phyloP scores from a whole-genome alignment of 75 land plant species.

The Azolla pinnata region DNA sequence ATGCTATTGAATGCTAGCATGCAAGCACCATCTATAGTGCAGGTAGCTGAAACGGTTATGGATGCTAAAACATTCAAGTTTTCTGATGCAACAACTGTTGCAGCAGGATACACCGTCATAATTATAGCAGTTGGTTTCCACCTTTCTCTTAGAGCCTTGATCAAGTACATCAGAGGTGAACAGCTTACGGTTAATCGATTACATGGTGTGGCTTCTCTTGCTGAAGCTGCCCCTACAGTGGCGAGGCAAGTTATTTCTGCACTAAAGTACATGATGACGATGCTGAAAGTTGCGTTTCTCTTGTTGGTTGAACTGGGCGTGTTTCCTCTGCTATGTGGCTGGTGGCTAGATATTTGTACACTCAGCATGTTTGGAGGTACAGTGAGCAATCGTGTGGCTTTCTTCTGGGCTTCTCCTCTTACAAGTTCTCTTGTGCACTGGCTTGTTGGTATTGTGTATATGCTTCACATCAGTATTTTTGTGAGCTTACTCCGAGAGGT shows the following conservation, averaged over 20 bases:
- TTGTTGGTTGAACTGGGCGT: conserved; percentile 88
- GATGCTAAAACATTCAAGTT: conserved; percentile 36
- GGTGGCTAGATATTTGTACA: conserved; percentile 98
- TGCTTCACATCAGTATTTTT: conserved; percentile 96
- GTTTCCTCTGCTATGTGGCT: conserved; percentile 95
- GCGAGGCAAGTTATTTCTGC: conserved; percentile 61
- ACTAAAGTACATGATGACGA: conserved; percentile 79
- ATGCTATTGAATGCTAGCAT: neutral
- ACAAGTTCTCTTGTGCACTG: conserved; percentile 89
- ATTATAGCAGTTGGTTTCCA: conserved; percentile 52
- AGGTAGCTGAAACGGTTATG: conserved; percentile 19
- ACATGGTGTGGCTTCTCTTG: conserved; percentile 60
- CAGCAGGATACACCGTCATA: conserved; percentile 73
- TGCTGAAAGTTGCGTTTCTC: conserved; percentile 92
- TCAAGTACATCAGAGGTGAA: conserved; percentile 60
- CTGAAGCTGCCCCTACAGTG: conserved; percentile 71
- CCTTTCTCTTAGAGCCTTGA: conserved; percentile 32
- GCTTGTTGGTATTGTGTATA: conserved; percentile 94
- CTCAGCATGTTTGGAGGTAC: conserved; percentile 66
- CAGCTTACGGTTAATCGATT: conserved; percentile 72
- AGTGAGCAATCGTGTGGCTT: conserved; percentile 63
- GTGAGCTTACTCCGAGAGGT: conserved; percentile 97
- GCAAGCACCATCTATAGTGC: neutral
- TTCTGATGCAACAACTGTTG: conserved; percentile 95
- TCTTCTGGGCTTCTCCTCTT: conserved; percentile 77